Evolutionary conservation across 2,329 filamentous ascomycete species (phyloP).

Genomic region (Lachnellula arida): DNA sequence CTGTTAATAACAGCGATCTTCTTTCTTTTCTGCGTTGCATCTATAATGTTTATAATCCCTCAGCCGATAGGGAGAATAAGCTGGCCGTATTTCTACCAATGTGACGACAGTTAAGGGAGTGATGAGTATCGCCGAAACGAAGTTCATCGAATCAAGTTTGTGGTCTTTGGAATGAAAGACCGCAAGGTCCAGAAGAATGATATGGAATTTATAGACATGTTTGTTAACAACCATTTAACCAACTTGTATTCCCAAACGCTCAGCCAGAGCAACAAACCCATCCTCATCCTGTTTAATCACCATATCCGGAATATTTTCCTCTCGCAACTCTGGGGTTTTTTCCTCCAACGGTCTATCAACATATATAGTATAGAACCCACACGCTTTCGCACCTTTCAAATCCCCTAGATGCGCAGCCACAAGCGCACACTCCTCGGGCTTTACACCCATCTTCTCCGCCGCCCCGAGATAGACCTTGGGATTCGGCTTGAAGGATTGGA

Average conservation of each 20-base stretch:
- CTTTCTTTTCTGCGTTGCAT: too few relatives aligned
- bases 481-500: slow-evolving; percentile 68
- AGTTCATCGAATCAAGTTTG: too few relatives aligned
- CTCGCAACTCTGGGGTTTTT: slow-evolving; percentile 10
- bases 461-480: slow-evolving; percentile 64
- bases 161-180: too few relatives aligned
- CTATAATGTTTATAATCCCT: too few relatives aligned
- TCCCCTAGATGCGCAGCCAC: slow-evolving; percentile 71
- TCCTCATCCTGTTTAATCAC: slow-evolving; percentile 12
- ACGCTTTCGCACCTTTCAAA: slow-evolving; percentile 56
- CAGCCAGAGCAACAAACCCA: slow-evolving; percentile 13
- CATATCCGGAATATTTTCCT: slow-evolving; percentile 10
- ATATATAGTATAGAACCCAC: slow-evolving; percentile 38
- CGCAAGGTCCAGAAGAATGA: too few relatives aligned
- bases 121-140: too few relatives aligned
- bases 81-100: too few relatives aligned
- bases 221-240: slow-evolving; percentile 4
- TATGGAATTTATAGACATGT: too few relatives aligned
- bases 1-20: too few relatives aligned
- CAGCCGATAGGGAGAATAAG: too few relatives aligned
- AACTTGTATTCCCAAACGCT: slow-evolving; percentile 12
- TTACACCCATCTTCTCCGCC: slow-evolving; percentile 49
- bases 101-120: too few relatives aligned
- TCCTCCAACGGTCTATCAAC: slow-evolving; percentile 11
- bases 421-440: slow-evolving; percentile 59